Percentiles rank a stretch among this genome's conserved stretches.
Evolutionary conservation across 2,329 filamentous ascomycete genomes (phyloP).

Genomic region (Aureobasidium subglaciale): DNA sequence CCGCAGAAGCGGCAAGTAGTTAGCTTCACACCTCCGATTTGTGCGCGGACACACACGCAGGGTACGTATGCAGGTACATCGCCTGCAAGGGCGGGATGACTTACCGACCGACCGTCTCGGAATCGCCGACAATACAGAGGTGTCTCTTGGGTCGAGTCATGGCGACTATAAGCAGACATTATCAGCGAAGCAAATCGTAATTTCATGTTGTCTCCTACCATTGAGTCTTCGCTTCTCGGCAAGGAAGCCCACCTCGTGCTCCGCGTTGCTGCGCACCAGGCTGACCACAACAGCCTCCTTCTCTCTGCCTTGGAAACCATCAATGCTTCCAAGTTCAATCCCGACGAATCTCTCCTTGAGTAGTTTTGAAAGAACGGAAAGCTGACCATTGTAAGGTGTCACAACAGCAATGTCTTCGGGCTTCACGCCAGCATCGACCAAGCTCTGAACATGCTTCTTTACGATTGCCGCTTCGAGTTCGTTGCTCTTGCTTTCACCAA

Average conservation of each 20-base stretch:
- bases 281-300: conserved; percentile 93
- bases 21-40: background rate
- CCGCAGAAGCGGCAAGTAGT: conserved; percentile 7
- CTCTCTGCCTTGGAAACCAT: conserved; percentile 88
- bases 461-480: conserved; percentile 83
- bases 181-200: background rate
- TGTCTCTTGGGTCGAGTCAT: conserved; percentile 94
- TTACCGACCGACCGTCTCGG: conserved; percentile 83
- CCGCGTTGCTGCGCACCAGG: conserved; percentile 83
- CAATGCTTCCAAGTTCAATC: conserved; percentile 91
- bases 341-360: conserved; percentile 76
- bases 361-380: conserved; percentile 65
- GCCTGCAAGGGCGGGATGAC: conserved; percentile 31
- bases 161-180: conserved; percentile 57
- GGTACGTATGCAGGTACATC: conserved; percentile 16
- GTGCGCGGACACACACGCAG: background rate
- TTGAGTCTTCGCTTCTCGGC: conserved; percentile 88
- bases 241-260: conserved; percentile 86
- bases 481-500: conserved; percentile 82
- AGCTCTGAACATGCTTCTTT: conserved; percentile 63
- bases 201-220: conserved; percentile 49
- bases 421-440: conserved; percentile 73
- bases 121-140: conserved; percentile 85
- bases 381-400: conserved; percentile 93
- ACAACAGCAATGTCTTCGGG: conserved; percentile 85